Evolutionary conservation across 2,329 filamentous ascomycete genomes (phyloP), one percentile per base, ranked within the genome.

Genomic region (Cladophialophora psammophila): DNA sequence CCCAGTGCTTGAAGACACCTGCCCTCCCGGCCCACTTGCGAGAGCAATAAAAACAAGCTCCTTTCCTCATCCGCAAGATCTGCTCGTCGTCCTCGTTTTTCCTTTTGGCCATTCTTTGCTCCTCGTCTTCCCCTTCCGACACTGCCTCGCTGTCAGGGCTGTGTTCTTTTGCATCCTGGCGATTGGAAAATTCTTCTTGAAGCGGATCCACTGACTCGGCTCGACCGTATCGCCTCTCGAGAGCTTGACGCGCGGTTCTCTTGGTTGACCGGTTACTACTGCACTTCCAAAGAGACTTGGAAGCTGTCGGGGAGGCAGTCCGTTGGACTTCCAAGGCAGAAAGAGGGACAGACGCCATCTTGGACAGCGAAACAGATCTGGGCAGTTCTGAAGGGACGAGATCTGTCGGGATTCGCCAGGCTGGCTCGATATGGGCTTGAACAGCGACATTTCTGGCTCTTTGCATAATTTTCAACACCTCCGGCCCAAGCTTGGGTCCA

Each of bases 391-490:
- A 54, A 20, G 65, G 63, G 34, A 63, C 60, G 15, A 63, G 26
- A 40, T 64, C 62, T 20, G 64, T 56, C 32, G 72, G 72, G 35
- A 74, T 67, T 10, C 71, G 72, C 72, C 72, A 74, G 42, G 72
- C 72, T 42, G 71, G 68, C 57, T 74, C 72, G 42, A 74, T 70
- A 52, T 72, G 69, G 54, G 66, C 68, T 66, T 74, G 71, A 58
- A 56, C 61, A 31, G 67, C 67, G 31, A 45, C 65, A 34, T 66
- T 67, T 40, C 64, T 68, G 10, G 62, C 60, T 63, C 61, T 60
- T 52, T 63, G 61, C 18, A 72, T 54, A 35, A 72, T 63, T 15
- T 58, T 58, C 35, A 74, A 42, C 10, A 73, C 68, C 48, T 71
- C 66, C 20, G 58, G 50, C 34, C 71, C 71, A 20, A 70, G 62